Conservation (phyloP, 1,284 basidiomycete species). For the Melampsora abietis-canadensis region DNA sequence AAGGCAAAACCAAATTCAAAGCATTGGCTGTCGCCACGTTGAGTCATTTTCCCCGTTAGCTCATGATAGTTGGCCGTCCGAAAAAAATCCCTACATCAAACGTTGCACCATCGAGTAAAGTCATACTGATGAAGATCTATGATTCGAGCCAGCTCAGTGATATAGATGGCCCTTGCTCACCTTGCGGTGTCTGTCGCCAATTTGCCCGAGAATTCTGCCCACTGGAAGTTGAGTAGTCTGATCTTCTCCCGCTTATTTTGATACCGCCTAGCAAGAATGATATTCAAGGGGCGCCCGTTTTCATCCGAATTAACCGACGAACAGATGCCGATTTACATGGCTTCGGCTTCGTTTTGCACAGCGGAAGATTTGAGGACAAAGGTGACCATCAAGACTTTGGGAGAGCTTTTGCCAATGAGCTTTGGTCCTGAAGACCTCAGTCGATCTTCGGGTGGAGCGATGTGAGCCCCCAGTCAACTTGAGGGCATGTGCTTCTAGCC, state of each 20-base stretch:
- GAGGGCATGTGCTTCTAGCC: too few relatives aligned
- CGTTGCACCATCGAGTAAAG: neutral
- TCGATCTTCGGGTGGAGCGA: neutral
- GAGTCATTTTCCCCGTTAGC: neutral
- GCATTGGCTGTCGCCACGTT: conserved; percentile 41
- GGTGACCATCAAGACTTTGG: conserved; percentile 23
- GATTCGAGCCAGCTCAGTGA: neutral
- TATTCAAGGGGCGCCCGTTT: neutral
- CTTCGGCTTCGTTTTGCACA: conserved; percentile 10
- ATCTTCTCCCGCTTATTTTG: neutral
- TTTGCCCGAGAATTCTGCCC: conserved; percentile 42
- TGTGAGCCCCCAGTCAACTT: too few relatives aligned
- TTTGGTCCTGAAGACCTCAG: conserved; percentile 40
- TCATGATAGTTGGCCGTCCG: neutral
- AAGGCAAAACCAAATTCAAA: conserved; percentile 38
- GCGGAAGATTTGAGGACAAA: conserved; percentile 23
- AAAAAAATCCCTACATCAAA: neutral
- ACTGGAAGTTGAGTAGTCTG: conserved; percentile 35
- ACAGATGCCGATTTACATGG: conserved; percentile 42
- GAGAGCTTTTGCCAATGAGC: conserved; percentile 38
- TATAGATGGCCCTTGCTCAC: conserved; percentile 36
- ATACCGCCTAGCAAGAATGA: neutral
- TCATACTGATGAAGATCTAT: neutral
- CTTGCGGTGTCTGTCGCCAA: conserved; percentile 43
- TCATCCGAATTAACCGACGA: neutral